Percentiles rank a stretch among this genome's conserved stretches.
These are phyloP conservation scores for Boletellus sp. DNA, from an alignment of 1,284 basidiomycete genomes.

Conservation along the genomic window DNA sequence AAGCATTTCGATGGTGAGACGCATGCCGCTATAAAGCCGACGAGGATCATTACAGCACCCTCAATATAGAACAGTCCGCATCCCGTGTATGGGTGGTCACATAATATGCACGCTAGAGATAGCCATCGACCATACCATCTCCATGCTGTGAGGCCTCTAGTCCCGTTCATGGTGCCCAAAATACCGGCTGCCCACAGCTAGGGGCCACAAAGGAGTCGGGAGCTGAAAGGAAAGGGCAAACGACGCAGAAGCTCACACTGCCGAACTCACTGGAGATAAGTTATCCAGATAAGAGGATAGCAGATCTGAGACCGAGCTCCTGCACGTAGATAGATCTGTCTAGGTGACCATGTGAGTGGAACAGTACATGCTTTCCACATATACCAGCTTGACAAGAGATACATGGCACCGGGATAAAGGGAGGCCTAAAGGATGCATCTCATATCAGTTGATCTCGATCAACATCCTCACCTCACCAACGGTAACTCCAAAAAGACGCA, in stretches of 20 bases:
- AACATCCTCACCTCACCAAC: slow-evolving; percentile 38
- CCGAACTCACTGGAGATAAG: slow-evolving; percentile 77
- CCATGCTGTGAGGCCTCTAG: slow-evolving; percentile 67
- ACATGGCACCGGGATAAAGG: slow-evolving; percentile 65
- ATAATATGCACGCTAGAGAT: neutral
- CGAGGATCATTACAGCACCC: slow-evolving; percentile 52
- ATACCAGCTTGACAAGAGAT: slow-evolving; percentile 63
- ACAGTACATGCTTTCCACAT: slow-evolving; percentile 48
- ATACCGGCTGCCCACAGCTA: slow-evolving; percentile 70
- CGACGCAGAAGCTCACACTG: slow-evolving; percentile 39
- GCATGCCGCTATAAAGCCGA: slow-evolving; percentile 55
- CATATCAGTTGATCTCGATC: neutral
- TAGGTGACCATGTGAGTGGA: neutral
- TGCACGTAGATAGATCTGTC: slow-evolving; percentile 21
- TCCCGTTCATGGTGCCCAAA: slow-evolving; percentile 67
- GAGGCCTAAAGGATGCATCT: slow-evolving; percentile 40
- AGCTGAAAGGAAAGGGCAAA: neutral
- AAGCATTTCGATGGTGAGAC: slow-evolving; percentile 14
- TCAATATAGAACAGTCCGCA: slow-evolving; percentile 59
- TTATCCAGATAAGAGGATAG: slow-evolving; percentile 64
- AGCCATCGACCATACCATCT: slow-evolving; percentile 45
- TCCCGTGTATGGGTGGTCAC: neutral
- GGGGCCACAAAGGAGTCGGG: slow-evolving; percentile 1
- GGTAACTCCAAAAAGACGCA: slow-evolving; percentile 62
- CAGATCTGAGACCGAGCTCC: slow-evolving; percentile 67